Evolutionary conservation across 2,329 filamentous ascomycete genomes (phyloP), one percentile per base, ranked within the genome.

Genomic region (Pseudocercospora eumusae): DNA sequence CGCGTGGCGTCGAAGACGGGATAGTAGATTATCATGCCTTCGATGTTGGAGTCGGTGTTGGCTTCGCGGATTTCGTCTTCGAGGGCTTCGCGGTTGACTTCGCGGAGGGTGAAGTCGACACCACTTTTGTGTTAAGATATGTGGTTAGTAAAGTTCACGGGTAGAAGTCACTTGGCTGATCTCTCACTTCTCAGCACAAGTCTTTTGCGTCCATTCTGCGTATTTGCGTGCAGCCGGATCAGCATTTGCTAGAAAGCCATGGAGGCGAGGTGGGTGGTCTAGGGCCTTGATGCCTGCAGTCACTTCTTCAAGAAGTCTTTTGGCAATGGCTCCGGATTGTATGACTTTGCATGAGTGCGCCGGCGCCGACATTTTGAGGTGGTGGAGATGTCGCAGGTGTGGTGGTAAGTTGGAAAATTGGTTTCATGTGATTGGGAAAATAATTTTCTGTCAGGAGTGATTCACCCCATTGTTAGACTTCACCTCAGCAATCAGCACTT

Each of bases 1-100:
- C 96, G 92, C 27, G 86, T 84, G 57, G 88, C 89, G 80, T 92
- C 90, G 78, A 97, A 98, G 78, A 99, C 96, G 60, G 95, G 95
- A 77, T 98, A 99, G 84, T 99, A 99, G 75, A 99, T 91, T 68
- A 99, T 96, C 74, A 97, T 96, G 64, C 85, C 93, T 77, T 96
- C 91, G 66, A 97, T 86, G 15, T 79, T 74, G 60, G 83, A 75
- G 76, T 98, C 91, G 31, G 84, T 80, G 77, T 99, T 99, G 74
- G 93, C 93, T 68, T 84, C 83, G 69, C 93, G 85, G 73, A 99
- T 89, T 68, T 88, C 87, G 70, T 96, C 91, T 81, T 99, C 95
- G 66, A 98, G 89, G 52, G 87, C 83, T 74, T 98, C 93, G 75
- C 93, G 93, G 71, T 90, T 85, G 57, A 96, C 88, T 73, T 88